phyloP scores from a whole-genome alignment of 1,139 yeast species.

The Petasospora fabianii region DNA sequence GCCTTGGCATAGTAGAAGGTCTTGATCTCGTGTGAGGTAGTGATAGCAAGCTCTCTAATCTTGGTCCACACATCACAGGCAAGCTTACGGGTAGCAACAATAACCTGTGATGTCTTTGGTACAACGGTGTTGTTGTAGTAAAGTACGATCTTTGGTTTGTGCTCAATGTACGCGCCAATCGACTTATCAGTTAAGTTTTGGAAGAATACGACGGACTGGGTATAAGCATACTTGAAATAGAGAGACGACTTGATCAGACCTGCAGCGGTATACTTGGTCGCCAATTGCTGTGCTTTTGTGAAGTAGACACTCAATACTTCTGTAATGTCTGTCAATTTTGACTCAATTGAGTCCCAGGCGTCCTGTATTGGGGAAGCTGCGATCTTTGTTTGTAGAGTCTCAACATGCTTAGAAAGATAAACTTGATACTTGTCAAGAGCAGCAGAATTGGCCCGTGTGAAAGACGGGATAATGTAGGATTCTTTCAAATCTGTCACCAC shows the following conservation, averaged over 20 bases:
- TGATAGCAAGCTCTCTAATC: not conserved
- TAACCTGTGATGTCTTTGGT: conserved; percentile 4
- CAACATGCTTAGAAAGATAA: conserved; percentile 15
- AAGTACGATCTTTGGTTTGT: conserved; percentile 6
- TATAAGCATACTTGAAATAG: conserved; percentile 3
- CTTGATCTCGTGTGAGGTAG: conserved; percentile 4
- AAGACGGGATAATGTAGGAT: conserved; percentile 14
- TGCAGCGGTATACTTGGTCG: conserved; percentile 13
- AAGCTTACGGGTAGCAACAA: not conserved
- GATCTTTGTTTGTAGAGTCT: conserved; percentile 6
- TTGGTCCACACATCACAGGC: not conserved
- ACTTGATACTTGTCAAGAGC: conserved; percentile 14
- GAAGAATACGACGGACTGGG: conserved; percentile 1
- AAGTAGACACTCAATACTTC: not conserved
- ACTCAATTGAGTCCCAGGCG: conserved; percentile 1
- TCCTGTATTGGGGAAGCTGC: conserved; percentile 10
- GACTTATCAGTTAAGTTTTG: not conserved
- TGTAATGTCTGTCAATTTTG: conserved; percentile 1
- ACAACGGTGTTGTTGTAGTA: conserved; percentile 9
- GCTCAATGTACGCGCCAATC: conserved; percentile 1
- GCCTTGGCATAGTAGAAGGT: conserved; percentile 3
- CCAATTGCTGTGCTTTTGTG: not conserved
- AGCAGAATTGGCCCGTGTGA: conserved; percentile 1
- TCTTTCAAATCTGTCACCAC: conserved; percentile 6
- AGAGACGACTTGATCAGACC: conserved; percentile 4